Conservation (phyloP, 768 basidiomycete species). For the Lentinula detonsa region DNA sequence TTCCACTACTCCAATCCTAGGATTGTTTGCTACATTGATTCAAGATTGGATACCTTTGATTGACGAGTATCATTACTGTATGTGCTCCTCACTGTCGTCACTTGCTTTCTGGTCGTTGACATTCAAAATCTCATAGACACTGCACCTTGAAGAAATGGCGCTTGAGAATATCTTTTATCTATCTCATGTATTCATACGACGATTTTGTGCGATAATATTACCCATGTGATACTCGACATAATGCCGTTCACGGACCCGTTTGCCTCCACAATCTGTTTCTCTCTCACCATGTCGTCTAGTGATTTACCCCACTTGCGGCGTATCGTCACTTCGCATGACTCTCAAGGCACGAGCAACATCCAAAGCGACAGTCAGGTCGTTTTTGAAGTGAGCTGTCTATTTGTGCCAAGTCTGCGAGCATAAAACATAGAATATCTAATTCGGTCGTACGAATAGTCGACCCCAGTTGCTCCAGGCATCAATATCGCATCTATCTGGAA, state of each 20-base stretch:
- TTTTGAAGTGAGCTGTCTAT: conserved; percentile 14
- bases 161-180: not conserved
- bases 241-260: not conserved
- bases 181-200: not conserved
- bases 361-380: conserved; percentile 25
- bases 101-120: not conserved
- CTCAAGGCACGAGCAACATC: conserved; percentile 33
- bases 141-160: conserved; percentile 30
- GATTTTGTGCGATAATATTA: not conserved
- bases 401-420: not conserved
- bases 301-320: conserved; percentile 36
- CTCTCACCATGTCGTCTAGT: conserved; percentile 19
- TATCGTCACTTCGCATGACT: conserved; percentile 45
- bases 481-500: conserved; percentile 40
- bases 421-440: too few relatives aligned
- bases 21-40: conserved; percentile 62
- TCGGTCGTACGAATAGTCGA: not conserved
- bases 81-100: conserved; percentile 17
- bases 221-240: not conserved
- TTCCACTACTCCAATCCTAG: conserved; percentile 54
- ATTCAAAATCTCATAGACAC: conserved; percentile 19
- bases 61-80: conserved; percentile 89
- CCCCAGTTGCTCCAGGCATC: conserved; percentile 23
- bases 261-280: not conserved
- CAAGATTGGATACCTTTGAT: conserved; percentile 88